Conservation (phyloP, 1,284 basidiomycete species). For the Sporisorium exsertum region DNA sequence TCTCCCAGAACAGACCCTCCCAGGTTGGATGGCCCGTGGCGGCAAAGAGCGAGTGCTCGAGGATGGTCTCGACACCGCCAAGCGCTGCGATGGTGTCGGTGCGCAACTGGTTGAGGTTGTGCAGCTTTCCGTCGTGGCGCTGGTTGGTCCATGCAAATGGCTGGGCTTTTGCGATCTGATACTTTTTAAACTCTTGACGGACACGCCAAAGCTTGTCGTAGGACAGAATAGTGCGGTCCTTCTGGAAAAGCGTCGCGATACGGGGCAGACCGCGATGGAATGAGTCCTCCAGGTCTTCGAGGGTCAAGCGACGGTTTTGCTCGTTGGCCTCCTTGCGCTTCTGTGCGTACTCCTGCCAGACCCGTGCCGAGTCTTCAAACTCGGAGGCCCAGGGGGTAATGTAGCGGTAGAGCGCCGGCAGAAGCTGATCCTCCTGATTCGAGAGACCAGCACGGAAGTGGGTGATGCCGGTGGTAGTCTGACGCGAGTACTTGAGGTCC, state of each 20-base stretch:
- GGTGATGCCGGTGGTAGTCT: constrained; percentile 88
- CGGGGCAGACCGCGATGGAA: constrained; percentile 99
- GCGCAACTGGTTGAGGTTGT: constrained; percentile 98
- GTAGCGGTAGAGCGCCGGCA: constrained; percentile 97
- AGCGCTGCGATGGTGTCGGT: constrained; percentile 99
- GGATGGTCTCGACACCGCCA: constrained; percentile 95
- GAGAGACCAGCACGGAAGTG: constrained; percentile 96
- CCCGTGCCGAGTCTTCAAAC: constrained; percentile 96
- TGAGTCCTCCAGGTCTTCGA: constrained; percentile 97
- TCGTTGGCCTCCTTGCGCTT: constrained; percentile 99
- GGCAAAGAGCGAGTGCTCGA: constrained; percentile 98
- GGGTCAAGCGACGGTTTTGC: constrained; percentile 93
- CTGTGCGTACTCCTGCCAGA: constrained; percentile 99
- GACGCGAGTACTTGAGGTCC: constrained; percentile 96
- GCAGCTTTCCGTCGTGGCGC: constrained; percentile 96
- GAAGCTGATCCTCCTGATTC: constrained; percentile 75
- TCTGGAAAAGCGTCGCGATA: constrained; percentile 97
- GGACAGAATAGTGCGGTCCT: constrained; percentile 94
- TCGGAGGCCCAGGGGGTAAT: constrained; percentile 99
- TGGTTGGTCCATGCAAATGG: constrained; percentile 99
- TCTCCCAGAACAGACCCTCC: constrained; percentile 74
- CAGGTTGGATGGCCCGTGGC: constrained; percentile 83
- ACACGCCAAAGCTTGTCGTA: constrained; percentile 92
- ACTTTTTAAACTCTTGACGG: constrained; percentile 96
- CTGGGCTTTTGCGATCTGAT: constrained; percentile 85